Percentiles rank a stretch among this genome's conserved stretches.
Conservation (phyloP, 2,329 filamentous ascomycete genomes). For the Monosporascus sp. region DNA sequence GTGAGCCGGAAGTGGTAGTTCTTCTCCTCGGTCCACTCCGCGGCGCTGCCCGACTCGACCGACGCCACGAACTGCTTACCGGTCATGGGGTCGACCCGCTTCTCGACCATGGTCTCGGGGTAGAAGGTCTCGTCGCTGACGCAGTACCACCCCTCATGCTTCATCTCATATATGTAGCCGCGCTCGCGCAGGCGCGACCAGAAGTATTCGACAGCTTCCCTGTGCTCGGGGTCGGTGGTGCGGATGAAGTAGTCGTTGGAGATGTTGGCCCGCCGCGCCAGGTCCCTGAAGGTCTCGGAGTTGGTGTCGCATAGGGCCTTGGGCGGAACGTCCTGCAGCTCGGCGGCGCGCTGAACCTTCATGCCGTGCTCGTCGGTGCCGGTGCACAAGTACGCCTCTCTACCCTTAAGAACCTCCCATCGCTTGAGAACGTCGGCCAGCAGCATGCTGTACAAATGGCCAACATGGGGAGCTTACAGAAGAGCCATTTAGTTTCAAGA, state of each 20-base stretch:
- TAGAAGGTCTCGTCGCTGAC: conserved; percentile 97
- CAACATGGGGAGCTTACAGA: conserved; percentile 75
- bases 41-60: conserved; percentile 81
- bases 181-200: conserved; percentile 75
- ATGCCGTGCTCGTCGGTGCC: conserved; percentile 97
- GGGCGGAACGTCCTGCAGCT: conserved; percentile 62
- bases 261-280: conserved; percentile 66
- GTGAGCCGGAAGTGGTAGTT: conserved; percentile 96
- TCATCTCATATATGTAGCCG: conserved; percentile 75
- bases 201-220: conserved; percentile 79
- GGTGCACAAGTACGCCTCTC: conserved; percentile 70
- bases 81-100: conserved; percentile 70
- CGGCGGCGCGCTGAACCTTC: conserved; percentile 89
- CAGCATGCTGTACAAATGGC: conserved; percentile 90
- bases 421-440: conserved; percentile 87
- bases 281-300: conserved; percentile 68
- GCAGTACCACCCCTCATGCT: conserved; percentile 94
- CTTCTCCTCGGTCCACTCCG: conserved; percentile 88
- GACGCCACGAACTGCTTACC: conserved; percentile 80
- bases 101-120: conserved; percentile 67
- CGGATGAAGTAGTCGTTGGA: conserved; percentile 84
- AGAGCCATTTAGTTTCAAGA: conserved; percentile 12
- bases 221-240: conserved; percentile 80
- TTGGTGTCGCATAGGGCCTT: conserved; percentile 87
- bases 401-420: conserved; percentile 74